Base-by-base conservation (phyloP, 75 land plant genomes). In the Pinus albicaulis region DNA sequence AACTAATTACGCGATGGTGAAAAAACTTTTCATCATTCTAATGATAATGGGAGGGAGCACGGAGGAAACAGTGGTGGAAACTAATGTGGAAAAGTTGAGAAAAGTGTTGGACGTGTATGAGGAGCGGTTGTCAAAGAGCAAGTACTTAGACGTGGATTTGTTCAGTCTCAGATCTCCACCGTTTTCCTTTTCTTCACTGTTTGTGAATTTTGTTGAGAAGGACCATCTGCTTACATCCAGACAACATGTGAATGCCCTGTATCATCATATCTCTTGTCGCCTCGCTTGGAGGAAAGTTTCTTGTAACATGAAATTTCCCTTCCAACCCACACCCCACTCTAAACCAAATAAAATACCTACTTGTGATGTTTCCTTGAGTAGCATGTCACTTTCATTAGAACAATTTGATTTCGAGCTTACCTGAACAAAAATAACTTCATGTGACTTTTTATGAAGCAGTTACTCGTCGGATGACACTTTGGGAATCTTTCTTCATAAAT, bases 161-260 rank as follows among this genome's bases (percentile, higher is more conserved):
- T 86, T 77, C 56, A 69, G 74, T 70, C 53, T 86, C 88, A 2
- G 88, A 86, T 52, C 82, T 86, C 19, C 64, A 86, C 63, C 86
- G 83, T 71, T 15, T 79, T 2, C 78, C 88, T 2, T 76, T 55
- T 55, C 52, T 56, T 3, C 56, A 79, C 57, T 82, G 64, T 57
- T 60, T 86, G 73, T 82, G 79, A 61, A 71, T n/a, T 69, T 19
- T 7, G 71, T 55, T 5, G 28, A 20, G 57, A 80, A 61, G 61
- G 80, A 76, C 4, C 73, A 66, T 1, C 26, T 82, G n/a, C 23
- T 91, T 72, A 72, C 76, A 0, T 25, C 74, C 24, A 75, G 89
- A 16, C 78, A 78, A 7, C 85, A 83, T 77, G 87, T 91, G 5
- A 79, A 25, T 48, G 84, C 85, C 0, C 86, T 91, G 93, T 83